Percentiles rank a stretch among this genome's conserved stretches.
phyloP scores from a whole-genome alignment of 257 asterid species.

The Linaria vulgaris region DNA sequence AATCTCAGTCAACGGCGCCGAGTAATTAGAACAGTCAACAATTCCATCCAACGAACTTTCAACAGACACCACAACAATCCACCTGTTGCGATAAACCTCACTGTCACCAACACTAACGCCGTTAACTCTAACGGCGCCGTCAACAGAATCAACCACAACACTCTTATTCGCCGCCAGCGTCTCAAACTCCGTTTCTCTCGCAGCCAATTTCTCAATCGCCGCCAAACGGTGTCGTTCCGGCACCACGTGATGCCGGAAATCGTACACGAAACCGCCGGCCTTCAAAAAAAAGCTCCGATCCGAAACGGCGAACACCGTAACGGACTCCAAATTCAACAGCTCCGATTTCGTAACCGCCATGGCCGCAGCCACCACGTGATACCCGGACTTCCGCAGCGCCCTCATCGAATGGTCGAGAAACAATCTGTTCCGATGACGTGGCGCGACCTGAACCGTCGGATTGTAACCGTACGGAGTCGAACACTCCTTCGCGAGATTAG shows the following conservation, averaged over 20 bases:
- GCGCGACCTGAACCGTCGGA: constrained; percentile 24
- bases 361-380: constrained; percentile 57
- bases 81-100: constrained; percentile 63
- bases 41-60: constrained; percentile 43
- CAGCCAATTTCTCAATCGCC: constrained; percentile 25
- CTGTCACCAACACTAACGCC: constrained; percentile 41
- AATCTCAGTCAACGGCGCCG: too few species aligned
- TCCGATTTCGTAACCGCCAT: constrained; percentile 42
- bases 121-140: constrained; percentile 41
- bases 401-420: constrained; percentile 57
- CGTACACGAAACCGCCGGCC: constrained; percentile 48
- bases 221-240: constrained; percentile 46
- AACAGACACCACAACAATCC: constrained; percentile 61
- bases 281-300: constrained; percentile 45
- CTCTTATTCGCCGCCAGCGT: constrained; percentile 55
- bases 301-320: constrained; percentile 63
- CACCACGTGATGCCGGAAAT: constrained; percentile 61
- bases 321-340: constrained; percentile 41
- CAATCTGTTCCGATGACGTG: constrained; percentile 24
- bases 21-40: neutral
- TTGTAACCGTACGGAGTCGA: constrained; percentile 20
- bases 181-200: constrained; percentile 27
- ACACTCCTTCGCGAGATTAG: constrained; percentile 46
- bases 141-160: constrained; percentile 29
- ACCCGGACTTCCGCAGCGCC: constrained; percentile 52